A percentile compares a stretch with the other conserved stretches of the same genome.
Conservation (phyloP, 257 asterid genomes). For the Paulownia fortunei region DNA sequence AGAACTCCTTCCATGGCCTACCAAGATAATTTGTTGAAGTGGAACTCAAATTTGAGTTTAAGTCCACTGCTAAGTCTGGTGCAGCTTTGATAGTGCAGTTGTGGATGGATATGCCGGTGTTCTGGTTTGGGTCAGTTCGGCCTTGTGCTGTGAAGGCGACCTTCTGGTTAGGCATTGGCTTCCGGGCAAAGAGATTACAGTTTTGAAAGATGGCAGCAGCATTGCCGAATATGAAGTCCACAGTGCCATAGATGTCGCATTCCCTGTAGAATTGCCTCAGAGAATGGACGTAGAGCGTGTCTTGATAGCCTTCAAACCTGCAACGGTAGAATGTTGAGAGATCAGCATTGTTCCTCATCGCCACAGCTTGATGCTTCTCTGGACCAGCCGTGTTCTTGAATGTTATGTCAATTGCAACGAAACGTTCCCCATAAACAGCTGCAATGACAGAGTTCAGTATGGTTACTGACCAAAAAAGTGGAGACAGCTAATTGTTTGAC, state of each 20-base stretch:
- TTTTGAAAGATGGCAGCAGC: conserved; percentile 34
- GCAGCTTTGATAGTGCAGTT: conserved; percentile 13
- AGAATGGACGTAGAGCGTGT: conserved; percentile 38
- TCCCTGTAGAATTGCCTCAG: conserved; percentile 33
- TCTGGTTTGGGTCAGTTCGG: conserved; percentile 35
- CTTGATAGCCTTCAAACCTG: conserved; percentile 34
- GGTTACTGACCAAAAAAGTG: not conserved
- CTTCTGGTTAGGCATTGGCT: conserved; percentile 16
- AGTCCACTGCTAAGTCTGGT: not conserved
- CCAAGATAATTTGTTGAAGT: conserved; percentile 42
- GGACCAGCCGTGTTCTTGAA: conserved; percentile 37
- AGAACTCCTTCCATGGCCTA: conserved; percentile 71
- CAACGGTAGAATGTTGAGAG: conserved; percentile 36
- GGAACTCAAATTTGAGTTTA: not conserved
- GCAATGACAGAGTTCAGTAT: not conserved
- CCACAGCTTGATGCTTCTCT: conserved; percentile 40
- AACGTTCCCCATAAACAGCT: conserved; percentile 26
- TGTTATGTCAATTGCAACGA: conserved; percentile 34
- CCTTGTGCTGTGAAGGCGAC: conserved; percentile 39
- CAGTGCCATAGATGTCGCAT: conserved; percentile 27
- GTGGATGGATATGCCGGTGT: conserved; percentile 40
- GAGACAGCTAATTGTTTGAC: not conserved
- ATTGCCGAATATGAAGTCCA: conserved; percentile 34
- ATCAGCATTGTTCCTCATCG: conserved; percentile 31
- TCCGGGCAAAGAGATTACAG: conserved; percentile 29